phyloP scores from a whole-genome alignment of 1,284 basidiomycete genomes.

The Naganishia albida region DNA sequence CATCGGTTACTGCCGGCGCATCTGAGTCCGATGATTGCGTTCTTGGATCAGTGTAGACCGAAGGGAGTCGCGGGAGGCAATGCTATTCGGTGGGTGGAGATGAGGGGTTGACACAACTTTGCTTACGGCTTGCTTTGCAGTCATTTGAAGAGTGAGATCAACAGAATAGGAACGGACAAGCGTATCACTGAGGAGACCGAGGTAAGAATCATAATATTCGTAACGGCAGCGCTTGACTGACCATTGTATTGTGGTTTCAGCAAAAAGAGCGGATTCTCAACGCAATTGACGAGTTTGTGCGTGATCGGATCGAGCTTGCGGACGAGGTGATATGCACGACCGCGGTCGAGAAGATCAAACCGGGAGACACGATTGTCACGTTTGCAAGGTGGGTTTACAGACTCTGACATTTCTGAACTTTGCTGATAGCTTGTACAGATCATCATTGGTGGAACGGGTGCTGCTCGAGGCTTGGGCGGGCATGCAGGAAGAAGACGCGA shows the following conservation, averaged over 20 bases:
- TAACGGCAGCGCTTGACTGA: no score
- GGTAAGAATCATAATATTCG: slow-evolving; percentile 58
- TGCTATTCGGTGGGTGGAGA: slow-evolving; percentile 46
- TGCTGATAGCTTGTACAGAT: no score
- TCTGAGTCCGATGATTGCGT: slow-evolving; percentile 55
- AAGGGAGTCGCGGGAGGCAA: slow-evolving; percentile 55
- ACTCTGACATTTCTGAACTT: no score
- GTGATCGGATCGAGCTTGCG: slow-evolving; percentile 89
- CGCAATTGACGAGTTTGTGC: slow-evolving; percentile 90
- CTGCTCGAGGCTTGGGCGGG: slow-evolving; percentile 69
- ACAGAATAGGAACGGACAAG: slow-evolving; percentile 83
- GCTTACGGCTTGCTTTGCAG: slow-evolving; percentile 80
- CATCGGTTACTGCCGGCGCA: slow-evolving; percentile 52
- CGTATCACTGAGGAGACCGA: slow-evolving; percentile 73
- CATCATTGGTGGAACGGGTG: slow-evolving; percentile 90
- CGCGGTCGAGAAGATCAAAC: slow-evolving; percentile 87
- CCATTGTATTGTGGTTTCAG: slow-evolving; percentile 58
- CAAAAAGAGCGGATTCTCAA: slow-evolving; percentile 82
- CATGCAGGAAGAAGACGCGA: slow-evolving; percentile 60
- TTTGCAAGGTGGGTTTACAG: slow-evolving; percentile 77
- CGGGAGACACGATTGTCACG: slow-evolving; percentile 88
- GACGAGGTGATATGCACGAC: slow-evolving; percentile 89
- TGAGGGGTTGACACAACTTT: slow-evolving; percentile 55
- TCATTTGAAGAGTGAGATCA: slow-evolving; percentile 95
- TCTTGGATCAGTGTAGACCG: slow-evolving; percentile 52